These are phyloP conservation scores for Aspergillus ochraceoroseus DNA, from an alignment of 2,329 filamentous ascomycete species.

Conservation along the genomic window DNA sequence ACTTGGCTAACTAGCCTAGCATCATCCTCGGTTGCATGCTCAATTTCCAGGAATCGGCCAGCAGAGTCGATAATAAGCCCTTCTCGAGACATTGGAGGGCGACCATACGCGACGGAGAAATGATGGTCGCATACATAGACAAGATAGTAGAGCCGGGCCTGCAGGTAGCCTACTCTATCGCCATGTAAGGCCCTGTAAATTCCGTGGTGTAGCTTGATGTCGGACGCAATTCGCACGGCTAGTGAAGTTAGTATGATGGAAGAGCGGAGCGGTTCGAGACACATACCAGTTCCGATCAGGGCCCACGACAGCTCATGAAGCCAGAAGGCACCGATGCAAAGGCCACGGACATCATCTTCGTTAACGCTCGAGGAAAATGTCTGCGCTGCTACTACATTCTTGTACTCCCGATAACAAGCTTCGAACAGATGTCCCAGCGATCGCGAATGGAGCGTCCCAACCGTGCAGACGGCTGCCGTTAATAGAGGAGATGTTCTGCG, in stretches of 20 bases:
- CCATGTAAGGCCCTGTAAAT: constrained; percentile 24
- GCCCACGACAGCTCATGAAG: constrained; percentile 55
- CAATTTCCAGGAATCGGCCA: too few relatives aligned
- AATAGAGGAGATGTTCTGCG: too few relatives aligned
- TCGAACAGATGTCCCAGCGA: constrained; percentile 24
- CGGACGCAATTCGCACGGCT: constrained; percentile 24
- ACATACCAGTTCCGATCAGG: too few relatives aligned
- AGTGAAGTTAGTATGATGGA: too few relatives aligned
- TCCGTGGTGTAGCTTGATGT: constrained; percentile 24
- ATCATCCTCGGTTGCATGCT: too few relatives aligned
- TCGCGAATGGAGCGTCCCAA: constrained; percentile 42
- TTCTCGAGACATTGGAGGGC: constrained; percentile 36
- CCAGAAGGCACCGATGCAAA: constrained; percentile 55
- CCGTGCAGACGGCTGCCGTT: too few relatives aligned
- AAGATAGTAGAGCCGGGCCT: constrained; percentile 31
- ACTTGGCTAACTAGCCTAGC: too few relatives aligned
- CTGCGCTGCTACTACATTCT: not conserved
- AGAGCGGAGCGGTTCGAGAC: too few relatives aligned
- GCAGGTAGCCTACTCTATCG: constrained; percentile 21
- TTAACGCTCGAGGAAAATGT: too few relatives aligned
- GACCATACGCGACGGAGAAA: constrained; percentile 36
- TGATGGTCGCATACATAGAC: constrained; percentile 40
- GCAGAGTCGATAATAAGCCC: too few relatives aligned
- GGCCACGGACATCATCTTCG: constrained; percentile 51
- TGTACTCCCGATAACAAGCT: constrained; percentile 42